Conservation (phyloP, 352 stramenopile genomes). For the Blastocystis sp. region DNA sequence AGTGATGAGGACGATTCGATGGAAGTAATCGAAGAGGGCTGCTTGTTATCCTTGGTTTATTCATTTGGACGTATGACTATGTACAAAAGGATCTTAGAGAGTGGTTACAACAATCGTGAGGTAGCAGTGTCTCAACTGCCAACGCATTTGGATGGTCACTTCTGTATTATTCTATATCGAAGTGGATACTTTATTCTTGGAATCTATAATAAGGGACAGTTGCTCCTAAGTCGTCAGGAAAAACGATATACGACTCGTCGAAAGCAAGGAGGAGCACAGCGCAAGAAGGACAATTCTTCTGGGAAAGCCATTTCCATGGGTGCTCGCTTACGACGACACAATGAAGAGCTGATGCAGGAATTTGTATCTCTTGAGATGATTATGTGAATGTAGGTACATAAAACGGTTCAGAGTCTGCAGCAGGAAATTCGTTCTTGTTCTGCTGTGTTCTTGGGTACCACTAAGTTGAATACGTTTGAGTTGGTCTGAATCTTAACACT, state of each 20-base stretch:
- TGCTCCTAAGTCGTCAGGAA: conserved; percentile 78
- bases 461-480: conserved; percentile 70
- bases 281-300: conserved; percentile 71
- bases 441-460: conserved; percentile 74
- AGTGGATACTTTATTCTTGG: conserved; percentile 77
- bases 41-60: conserved; percentile 67
- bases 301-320: conserved; percentile 77
- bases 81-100: conserved; percentile 67
- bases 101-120: conserved; percentile 62
- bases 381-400: conserved; percentile 71
- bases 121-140: conserved; percentile 64
- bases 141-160: conserved; percentile 69
- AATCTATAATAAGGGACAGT: conserved; percentile 77
- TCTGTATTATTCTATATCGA: conserved; percentile 75
- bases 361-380: conserved; percentile 72
- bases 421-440: conserved; percentile 73
- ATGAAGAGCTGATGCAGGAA: conserved; percentile 76
- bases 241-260: conserved; percentile 79
- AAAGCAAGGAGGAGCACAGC: conserved; percentile 78
- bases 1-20: conserved; percentile 62
- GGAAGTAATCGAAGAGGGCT: conserved; percentile 66
- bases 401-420: conserved; percentile 72
- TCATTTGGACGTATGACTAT: conserved; percentile 63
- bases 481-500: conserved; percentile 60
- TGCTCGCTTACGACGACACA: conserved; percentile 77